Evolutionary conservation across 306 rosid genomes (phyloP).

Genomic region (Biancaea sappan): DNA sequence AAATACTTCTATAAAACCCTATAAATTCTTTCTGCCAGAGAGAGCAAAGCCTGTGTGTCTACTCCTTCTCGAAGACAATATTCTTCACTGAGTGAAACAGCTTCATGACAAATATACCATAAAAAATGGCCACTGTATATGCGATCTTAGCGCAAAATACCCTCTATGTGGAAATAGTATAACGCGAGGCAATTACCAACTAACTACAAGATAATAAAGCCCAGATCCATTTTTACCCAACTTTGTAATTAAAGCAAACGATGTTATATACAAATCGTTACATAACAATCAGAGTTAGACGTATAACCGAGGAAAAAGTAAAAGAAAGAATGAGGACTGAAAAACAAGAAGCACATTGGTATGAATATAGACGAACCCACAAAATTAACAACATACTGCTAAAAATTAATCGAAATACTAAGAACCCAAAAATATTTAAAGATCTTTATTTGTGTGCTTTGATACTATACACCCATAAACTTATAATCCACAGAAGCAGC

Average conservation of each 20-base stretch:
- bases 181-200: conserved; percentile 26
- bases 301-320: conserved; percentile 26
- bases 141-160: conserved; percentile 18
- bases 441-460: conserved; percentile 34
- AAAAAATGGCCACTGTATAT: conserved; percentile 1
- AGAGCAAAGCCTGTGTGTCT: conserved; percentile 22
- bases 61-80: conserved; percentile 11
- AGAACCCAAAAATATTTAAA: conserved; percentile 33
- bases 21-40: conserved; percentile 16
- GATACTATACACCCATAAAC: conserved; percentile 23
- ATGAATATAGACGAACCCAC: conserved; percentile 33
- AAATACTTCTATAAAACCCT: conserved; percentile 23
- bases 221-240: conserved; percentile 49
- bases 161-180: background rate
- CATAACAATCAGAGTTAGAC: conserved; percentile 23
- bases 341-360: conserved; percentile 35
- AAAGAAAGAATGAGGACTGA: conserved; percentile 10
- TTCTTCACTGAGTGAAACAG: background rate
- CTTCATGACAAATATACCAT: conserved; percentile 26
- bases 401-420: conserved; percentile 36
- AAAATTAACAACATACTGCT: conserved; percentile 29
- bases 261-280: conserved; percentile 12
- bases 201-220: conserved; percentile 27
- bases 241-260: conserved; percentile 26
- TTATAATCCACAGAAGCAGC: conserved; percentile 32